Percentiles rank a stretch among this genome's conserved stretches.
Evolutionary conservation across 2,329 filamentous ascomycete genomes (phyloP).

Genomic region (Allantophomopsis lycopodina): DNA sequence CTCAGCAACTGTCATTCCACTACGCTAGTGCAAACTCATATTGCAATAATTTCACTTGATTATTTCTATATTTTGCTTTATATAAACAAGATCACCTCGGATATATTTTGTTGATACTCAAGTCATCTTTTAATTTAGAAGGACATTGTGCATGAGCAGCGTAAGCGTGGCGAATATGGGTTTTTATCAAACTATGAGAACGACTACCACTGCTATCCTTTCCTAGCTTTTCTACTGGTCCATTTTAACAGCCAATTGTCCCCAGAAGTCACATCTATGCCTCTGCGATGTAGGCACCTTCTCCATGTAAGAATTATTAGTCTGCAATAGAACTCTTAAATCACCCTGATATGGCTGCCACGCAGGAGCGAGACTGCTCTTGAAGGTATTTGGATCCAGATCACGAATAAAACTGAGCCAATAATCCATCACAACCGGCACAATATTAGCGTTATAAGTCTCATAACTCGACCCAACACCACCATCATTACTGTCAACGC

Average conservation of each 20-base stretch:
- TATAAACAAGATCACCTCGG: no score
- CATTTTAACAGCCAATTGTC: slow-evolving; percentile 7
- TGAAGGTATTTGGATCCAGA: slow-evolving; percentile 23
- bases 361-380: slow-evolving; percentile 12
- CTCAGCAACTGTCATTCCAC: no score
- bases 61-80: no score
- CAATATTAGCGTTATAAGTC: slow-evolving; percentile 17
- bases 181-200: no score
- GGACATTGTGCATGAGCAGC: no score
- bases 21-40: no score
- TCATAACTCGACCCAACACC: slow-evolving; percentile 17
- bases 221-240: slow-evolving; percentile 3
- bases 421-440: slow-evolving; percentile 23
- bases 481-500: slow-evolving; percentile 15
- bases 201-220: background rate
- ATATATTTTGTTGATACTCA: no score
- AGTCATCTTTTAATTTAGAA: no score
- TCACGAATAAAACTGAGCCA: slow-evolving; percentile 27
- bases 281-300: slow-evolving; percentile 8
- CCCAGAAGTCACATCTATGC: slow-evolving; percentile 15
- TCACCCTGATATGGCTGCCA: slow-evolving; percentile 14
- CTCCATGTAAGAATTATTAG: slow-evolving; percentile 15
- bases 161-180: no score
- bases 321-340: slow-evolving; percentile 12
- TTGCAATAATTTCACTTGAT: no score